These are phyloP conservation scores for Coniella lustricola DNA, from an alignment of 2,329 filamentous ascomycete genomes.

Conservation along the genomic window DNA sequence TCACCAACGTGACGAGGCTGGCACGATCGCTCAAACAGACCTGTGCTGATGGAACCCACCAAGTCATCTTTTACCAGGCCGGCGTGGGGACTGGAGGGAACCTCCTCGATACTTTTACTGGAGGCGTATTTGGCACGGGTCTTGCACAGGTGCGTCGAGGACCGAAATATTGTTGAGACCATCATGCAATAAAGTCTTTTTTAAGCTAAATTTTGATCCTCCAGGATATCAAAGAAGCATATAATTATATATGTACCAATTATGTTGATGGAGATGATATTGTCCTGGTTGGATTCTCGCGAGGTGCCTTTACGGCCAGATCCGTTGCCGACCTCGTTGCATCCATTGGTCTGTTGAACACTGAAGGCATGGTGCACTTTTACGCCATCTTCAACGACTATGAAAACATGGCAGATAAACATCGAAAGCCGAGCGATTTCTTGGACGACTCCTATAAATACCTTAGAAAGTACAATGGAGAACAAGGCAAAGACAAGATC, in stretches of 20 bases:
- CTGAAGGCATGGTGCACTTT: constrained; percentile 34
- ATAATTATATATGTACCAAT: constrained; percentile 32
- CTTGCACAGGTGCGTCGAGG: constrained; percentile 19
- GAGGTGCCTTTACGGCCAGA: constrained; percentile 34
- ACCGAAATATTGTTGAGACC: not conserved
- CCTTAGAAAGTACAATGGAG: constrained; percentile 20
- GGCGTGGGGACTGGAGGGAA: constrained; percentile 25
- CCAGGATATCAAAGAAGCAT: constrained; percentile 28
- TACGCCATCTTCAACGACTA: constrained; percentile 35
- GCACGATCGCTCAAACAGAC: constrained; percentile 22
- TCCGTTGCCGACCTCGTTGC: constrained; percentile 32
- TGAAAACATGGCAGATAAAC: constrained; percentile 24
- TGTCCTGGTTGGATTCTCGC: constrained; percentile 31
- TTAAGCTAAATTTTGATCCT: too few species aligned
- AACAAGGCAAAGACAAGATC: constrained; percentile 24
- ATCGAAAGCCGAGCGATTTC: constrained; percentile 19
- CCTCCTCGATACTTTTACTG: constrained; percentile 23
- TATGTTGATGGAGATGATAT: constrained; percentile 30
- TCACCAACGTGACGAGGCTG: constrained; percentile 26
- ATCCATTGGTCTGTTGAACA: constrained; percentile 34
- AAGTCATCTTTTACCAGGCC: constrained; percentile 26
- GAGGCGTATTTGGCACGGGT: constrained; percentile 27
- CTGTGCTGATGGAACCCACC: constrained; percentile 22
- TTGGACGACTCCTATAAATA: constrained; percentile 16
- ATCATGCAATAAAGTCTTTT: not conserved